Percentiles rank a stretch among this genome's conserved stretches.
These are phyloP conservation scores for Jamesozyma spencerorum DNA, from an alignment of 805 yeast species.

Conservation along the genomic window DNA sequence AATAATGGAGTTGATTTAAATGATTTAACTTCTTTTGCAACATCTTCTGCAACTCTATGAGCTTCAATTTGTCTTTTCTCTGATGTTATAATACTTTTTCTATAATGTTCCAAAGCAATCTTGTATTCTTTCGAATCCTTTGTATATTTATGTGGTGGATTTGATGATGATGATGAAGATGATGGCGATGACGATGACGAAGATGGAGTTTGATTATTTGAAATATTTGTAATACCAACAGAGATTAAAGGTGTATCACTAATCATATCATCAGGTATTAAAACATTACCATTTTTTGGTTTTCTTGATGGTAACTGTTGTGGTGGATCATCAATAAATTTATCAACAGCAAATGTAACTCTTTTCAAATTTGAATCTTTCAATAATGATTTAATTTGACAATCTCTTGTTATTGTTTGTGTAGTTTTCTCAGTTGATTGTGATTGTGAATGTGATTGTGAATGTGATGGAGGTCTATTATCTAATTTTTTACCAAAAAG, in stretches of 20 bases:
- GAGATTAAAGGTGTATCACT: slow-evolving; percentile 55
- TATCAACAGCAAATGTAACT: slow-evolving; percentile 71
- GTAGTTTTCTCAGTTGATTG: neutral
- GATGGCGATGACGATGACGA: neutral
- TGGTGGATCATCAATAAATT: slow-evolving; percentile 73
- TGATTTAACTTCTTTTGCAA: slow-evolving; percentile 54
- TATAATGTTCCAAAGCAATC: slow-evolving; percentile 52
- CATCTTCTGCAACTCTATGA: slow-evolving; percentile 57
- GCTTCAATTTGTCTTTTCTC: slow-evolving; percentile 71
- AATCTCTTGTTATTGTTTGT: neutral
- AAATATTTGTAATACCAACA: slow-evolving; percentile 54
- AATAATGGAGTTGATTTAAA: slow-evolving; percentile 27
- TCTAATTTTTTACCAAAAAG: slow-evolving; percentile 20
- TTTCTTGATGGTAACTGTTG: slow-evolving; percentile 86
- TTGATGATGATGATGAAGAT: neutral
- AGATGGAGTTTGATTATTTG: slow-evolving; percentile 7
- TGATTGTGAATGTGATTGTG: neutral
- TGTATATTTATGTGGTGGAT: slow-evolving; percentile 18
- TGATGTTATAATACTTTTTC: slow-evolving; percentile 46
- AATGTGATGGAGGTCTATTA: too few species aligned
- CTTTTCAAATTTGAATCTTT: slow-evolving; percentile 36
- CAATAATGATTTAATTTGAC: neutral
- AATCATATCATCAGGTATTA: slow-evolving; percentile 55
- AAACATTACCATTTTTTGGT: slow-evolving; percentile 73
- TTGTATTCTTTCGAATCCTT: slow-evolving; percentile 38